Evolutionary conservation across 495 filamentous ascomycete species (phyloP).

Genomic region (Aspergillus saccharolyticus): DNA sequence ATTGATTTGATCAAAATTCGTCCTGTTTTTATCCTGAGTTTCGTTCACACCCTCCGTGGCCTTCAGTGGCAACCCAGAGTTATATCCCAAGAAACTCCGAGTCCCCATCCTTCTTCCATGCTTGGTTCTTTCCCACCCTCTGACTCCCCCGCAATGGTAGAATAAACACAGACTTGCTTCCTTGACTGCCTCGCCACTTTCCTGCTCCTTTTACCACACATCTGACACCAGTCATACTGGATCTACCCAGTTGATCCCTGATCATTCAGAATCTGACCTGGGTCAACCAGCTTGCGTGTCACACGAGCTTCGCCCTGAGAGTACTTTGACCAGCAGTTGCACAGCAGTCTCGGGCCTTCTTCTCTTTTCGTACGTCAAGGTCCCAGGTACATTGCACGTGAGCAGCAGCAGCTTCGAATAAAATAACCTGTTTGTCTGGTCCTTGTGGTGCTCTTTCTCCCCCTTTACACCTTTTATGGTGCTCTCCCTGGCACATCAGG

Average conservation of each 20-base stretch:
- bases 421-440: not conserved
- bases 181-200: not conserved
- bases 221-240: not conserved
- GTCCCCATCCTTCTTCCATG: not conserved
- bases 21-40: not conserved
- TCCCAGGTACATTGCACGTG: slow-evolving; percentile 1
- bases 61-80: not conserved
- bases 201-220: not conserved
- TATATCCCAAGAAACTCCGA: not conserved
- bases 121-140: not conserved
- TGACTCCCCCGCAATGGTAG: not conserved
- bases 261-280: not conserved
- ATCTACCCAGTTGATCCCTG: not conserved
- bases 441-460: not conserved
- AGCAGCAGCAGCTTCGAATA: not conserved
- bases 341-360: not conserved
- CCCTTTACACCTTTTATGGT: not conserved
- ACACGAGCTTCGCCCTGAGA: not conserved
- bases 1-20: not conserved
- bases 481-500: not conserved
- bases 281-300: not conserved
- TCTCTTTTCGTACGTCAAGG: not conserved
- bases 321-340: not conserved
- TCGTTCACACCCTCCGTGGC: not conserved
- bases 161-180: not conserved